phyloP scores from a whole-genome alignment of 169 alveolate genomes.

The Ichthyophthirius multifiliis region DNA sequence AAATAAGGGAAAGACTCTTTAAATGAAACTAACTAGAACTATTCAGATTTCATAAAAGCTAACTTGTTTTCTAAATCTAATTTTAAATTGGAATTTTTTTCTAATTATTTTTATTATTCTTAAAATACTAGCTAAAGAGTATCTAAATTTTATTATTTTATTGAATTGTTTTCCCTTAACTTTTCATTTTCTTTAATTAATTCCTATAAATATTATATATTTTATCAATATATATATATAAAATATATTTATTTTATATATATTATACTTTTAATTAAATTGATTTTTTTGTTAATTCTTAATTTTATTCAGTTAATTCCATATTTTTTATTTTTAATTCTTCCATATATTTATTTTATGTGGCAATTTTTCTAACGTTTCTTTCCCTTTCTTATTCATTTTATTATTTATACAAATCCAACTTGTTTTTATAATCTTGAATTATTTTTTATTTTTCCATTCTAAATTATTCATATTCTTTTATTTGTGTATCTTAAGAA shows the following conservation, averaged over 20 bases:
- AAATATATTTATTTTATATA: background rate
- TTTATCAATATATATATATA: background rate
- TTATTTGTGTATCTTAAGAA: background rate
- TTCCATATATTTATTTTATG: background rate
- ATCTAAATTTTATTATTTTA: conserved; percentile 17
- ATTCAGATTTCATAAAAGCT: conserved; percentile 33
- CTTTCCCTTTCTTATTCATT: background rate
- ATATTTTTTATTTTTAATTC: conserved; percentile 22
- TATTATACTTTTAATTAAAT: background rate
- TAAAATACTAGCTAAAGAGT: conserved; percentile 17
- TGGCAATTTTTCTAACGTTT: conserved; percentile 1
- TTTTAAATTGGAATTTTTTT: conserved; percentile 5
- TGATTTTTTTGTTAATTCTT: background rate
- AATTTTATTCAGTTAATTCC: conserved; percentile 14
- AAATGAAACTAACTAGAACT: conserved; percentile 11
- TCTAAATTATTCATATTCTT: background rate
- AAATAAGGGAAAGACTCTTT: conserved; percentile 37
- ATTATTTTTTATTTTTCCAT: background rate
- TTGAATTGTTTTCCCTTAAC: background rate
- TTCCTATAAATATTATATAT: background rate
- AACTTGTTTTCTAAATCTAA: conserved; percentile 27
- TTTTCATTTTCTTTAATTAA: background rate
- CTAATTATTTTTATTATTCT: conserved; percentile 24
- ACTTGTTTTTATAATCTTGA: background rate
- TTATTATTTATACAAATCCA: background rate